These are phyloP conservation scores for Pleurotus tuoliensis DNA, from an alignment of 768 basidiomycete species.

Conservation along the genomic window DNA sequence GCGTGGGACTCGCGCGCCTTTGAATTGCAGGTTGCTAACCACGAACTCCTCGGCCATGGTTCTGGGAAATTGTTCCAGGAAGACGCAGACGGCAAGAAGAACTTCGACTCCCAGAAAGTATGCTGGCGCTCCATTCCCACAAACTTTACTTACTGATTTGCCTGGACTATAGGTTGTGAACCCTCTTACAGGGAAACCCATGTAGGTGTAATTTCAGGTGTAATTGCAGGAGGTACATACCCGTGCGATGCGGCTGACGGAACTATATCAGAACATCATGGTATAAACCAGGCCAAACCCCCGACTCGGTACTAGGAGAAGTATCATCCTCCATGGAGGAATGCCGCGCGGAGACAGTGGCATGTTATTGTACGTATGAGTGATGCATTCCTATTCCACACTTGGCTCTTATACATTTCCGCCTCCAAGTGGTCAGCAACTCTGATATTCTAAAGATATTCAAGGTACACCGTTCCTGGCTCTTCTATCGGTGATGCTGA, in stretches of 20 bases:
- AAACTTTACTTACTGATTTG: neutral
- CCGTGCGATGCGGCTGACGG: neutral
- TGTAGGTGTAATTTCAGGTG: conserved; percentile 46
- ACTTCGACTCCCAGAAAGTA: conserved; percentile 72
- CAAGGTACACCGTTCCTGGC: conserved; percentile 39
- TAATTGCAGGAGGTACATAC: neutral
- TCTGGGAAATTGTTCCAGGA: conserved; percentile 83
- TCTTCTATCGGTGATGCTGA: neutral
- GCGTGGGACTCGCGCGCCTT: conserved; percentile 77
- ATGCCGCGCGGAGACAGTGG: conserved; percentile 88
- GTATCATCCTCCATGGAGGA: conserved; percentile 92
- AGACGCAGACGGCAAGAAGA: conserved; percentile 67
- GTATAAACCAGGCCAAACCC: conserved; percentile 87
- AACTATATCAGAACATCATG: conserved; percentile 56
- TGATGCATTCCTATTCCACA: conserved; percentile 7
- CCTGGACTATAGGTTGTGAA: conserved; percentile 57
- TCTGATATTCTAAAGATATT: conserved; percentile 76
- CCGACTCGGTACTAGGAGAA: conserved; percentile 79
- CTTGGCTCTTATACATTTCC: conserved; percentile 6
- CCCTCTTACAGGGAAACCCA: conserved; percentile 72
- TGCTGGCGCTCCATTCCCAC: neutral
- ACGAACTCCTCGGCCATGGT: conserved; percentile 84
- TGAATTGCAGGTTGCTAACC: conserved; percentile 88
- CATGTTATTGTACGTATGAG: conserved; percentile 59
- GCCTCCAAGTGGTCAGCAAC: conserved; percentile 62